Evolutionary conservation across 345 rosid species (phyloP).

Genomic region (Erodium maritimum): DNA sequence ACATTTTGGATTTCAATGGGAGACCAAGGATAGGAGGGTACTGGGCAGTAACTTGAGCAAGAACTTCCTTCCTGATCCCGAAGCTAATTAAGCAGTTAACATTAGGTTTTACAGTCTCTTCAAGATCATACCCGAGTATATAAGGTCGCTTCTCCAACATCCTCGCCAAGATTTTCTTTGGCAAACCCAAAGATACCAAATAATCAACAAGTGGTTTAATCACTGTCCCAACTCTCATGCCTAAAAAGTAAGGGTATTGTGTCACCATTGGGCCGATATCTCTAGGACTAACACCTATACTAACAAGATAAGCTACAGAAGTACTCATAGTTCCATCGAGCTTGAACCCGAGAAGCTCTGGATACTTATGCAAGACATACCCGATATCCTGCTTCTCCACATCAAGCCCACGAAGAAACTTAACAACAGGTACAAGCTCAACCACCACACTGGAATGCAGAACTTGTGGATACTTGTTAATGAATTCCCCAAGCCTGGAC

Average conservation of each 20-base stretch:
- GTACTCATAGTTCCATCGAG: constrained; percentile 91
- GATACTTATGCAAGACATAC: constrained; percentile 72
- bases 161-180: constrained; percentile 66
- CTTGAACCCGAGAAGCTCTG: constrained; percentile 85
- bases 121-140: constrained; percentile 71
- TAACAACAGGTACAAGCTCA: constrained; percentile 83
- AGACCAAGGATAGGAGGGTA: constrained; percentile 72
- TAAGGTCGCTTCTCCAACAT: constrained; percentile 84
- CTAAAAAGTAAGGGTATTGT: constrained; percentile 71
- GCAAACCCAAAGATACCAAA: constrained; percentile 58
- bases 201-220: constrained; percentile 78
- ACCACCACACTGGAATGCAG: constrained; percentile 74
- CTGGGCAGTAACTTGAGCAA: constrained; percentile 55
- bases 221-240: constrained; percentile 89
- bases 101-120: constrained; percentile 80
- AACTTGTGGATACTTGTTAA: constrained; percentile 74
- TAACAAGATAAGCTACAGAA: constrained; percentile 81
- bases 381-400: constrained; percentile 82
- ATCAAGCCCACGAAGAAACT: constrained; percentile 83
- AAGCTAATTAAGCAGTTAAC: constrained; percentile 75
- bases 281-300: constrained; percentile 82
- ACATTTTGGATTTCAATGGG: constrained; percentile 80
- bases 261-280: constrained; percentile 96
- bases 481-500: constrained; percentile 70
- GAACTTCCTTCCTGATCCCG: constrained; percentile 48